A percentile compares a stretch with the other conserved stretches of the same genome.
Conservation (phyloP, 192 early-diverging fungal species). For the Coemansia sp. region DNA sequence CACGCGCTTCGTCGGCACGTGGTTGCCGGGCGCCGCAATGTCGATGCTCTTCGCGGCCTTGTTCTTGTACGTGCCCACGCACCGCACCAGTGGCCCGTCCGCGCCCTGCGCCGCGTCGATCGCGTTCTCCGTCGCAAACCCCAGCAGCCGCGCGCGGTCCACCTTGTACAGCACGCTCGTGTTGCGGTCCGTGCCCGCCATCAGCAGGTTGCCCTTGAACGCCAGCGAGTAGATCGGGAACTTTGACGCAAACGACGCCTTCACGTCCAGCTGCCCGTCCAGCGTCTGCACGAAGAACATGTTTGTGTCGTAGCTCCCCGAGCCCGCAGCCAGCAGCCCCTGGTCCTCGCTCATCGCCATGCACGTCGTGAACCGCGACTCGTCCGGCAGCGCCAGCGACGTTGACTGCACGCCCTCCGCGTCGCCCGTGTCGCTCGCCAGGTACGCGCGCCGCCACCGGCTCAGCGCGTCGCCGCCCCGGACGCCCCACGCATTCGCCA, state of each 20-base stretch:
- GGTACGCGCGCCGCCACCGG: slow-evolving; percentile 37
- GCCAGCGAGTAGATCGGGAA: slow-evolving; percentile 52
- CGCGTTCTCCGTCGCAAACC: slow-evolving; percentile 6
- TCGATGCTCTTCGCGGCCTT: slow-evolving; percentile 51
- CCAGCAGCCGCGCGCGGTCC: slow-evolving; percentile 44
- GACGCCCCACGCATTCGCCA: slow-evolving; percentile 8
- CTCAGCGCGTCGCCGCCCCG: slow-evolving; percentile 12
- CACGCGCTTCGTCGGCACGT: slow-evolving; percentile 41
- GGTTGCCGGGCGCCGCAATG: slow-evolving; percentile 48
- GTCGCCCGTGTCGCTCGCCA: slow-evolving; percentile 45
- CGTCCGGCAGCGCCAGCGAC: slow-evolving; percentile 47
- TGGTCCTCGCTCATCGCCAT: slow-evolving; percentile 49
- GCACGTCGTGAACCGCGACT: slow-evolving; percentile 49
- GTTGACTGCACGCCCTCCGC: slow-evolving; percentile 41
- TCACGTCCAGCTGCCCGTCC: slow-evolving; percentile 47
- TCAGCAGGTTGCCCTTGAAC: slow-evolving; percentile 38
- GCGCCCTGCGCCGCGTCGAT: slow-evolving; percentile 2
- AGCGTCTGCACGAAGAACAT: slow-evolving; percentile 54
- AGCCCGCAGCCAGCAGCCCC: slow-evolving; percentile 48
- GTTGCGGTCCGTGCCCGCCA: slow-evolving; percentile 52
- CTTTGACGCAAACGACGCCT: slow-evolving; percentile 55
- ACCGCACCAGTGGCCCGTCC: slow-evolving; percentile 37
- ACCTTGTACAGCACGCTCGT: slow-evolving; percentile 53
- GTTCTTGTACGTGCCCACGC: slow-evolving; percentile 52
- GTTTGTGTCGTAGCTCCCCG: slow-evolving; percentile 52